Percentiles rank a stretch among this genome's conserved stretches.
phyloP scores from a whole-genome alignment of 2,329 filamentous ascomycete genomes.

The Fusarium marasasianum region DNA sequence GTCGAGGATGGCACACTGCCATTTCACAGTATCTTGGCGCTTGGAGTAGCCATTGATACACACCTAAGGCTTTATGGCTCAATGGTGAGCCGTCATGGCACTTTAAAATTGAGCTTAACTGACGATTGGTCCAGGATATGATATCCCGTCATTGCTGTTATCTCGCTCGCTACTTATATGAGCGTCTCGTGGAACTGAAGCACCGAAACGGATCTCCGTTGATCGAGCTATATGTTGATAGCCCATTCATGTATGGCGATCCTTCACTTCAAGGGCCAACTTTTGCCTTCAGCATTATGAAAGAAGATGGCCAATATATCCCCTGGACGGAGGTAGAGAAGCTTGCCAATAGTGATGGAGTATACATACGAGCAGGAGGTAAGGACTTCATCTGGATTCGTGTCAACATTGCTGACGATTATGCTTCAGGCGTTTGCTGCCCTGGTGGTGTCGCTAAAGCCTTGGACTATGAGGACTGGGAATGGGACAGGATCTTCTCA shows the following conservation, averaged over 20 bases:
- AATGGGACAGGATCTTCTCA: constrained; percentile 64
- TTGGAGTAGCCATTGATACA: constrained; percentile 66
- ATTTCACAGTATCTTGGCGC: constrained; percentile 71
- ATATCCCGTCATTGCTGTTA: constrained; percentile 67
- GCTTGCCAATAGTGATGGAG: constrained; percentile 61
- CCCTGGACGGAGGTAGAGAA: constrained; percentile 68
- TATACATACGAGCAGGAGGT: constrained; percentile 69
- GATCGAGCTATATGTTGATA: constrained; percentile 65
- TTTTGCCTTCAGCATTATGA: constrained; percentile 70
- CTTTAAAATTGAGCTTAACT: background rate
- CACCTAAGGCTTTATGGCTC: constrained; percentile 65
- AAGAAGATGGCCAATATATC: constrained; percentile 61
- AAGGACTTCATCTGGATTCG: background rate
- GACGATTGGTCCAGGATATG: constrained; percentile 43
- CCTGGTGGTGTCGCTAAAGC: constrained; percentile 59
- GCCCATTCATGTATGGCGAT: constrained; percentile 57
- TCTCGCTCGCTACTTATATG: constrained; percentile 60
- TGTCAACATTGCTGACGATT: background rate
- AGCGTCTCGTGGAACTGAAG: constrained; percentile 56
- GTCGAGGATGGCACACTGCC: constrained; percentile 75
- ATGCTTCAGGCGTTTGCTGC: constrained; percentile 55
- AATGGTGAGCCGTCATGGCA: constrained; percentile 50
- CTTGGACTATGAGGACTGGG: constrained; percentile 61
- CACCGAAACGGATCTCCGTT: constrained; percentile 64
- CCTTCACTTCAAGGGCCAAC: constrained; percentile 66